Conservation (phyloP, 2,329 filamentous ascomycete genomes). For the Xylariaceae sp. region DNA sequence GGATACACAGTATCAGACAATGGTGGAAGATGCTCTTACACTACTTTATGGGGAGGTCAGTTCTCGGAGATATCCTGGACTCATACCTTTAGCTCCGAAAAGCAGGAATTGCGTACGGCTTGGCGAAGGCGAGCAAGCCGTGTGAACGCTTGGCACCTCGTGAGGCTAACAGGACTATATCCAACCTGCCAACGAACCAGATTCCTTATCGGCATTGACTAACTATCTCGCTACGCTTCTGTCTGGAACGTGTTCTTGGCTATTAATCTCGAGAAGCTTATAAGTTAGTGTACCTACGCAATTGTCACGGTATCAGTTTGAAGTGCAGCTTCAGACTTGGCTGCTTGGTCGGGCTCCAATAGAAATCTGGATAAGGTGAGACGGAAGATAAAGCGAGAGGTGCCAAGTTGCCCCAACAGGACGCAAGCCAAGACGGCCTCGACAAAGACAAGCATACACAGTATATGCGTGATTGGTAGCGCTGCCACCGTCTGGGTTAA, state of each 20-base stretch:
- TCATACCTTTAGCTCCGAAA: neutral
- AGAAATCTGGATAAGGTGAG: constrained; percentile 2
- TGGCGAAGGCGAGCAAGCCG: neutral
- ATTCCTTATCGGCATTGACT: constrained; percentile 9
- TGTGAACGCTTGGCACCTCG: neutral
- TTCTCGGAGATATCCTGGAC: neutral
- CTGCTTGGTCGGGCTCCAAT: constrained; percentile 19
- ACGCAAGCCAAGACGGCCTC: constrained; percentile 16
- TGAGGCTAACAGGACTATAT: neutral
- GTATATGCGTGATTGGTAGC: no score
- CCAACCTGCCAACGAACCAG: constrained; percentile 1
- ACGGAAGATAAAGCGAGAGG: constrained; percentile 12
- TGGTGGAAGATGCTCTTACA: neutral
- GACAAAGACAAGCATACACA: constrained; percentile 23
- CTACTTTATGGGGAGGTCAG: neutral
- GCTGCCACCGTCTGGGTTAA: constrained; percentile 14
- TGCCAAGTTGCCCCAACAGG: constrained; percentile 26
- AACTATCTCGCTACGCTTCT: constrained; percentile 9
- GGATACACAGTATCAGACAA: neutral
- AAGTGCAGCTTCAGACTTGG: constrained; percentile 23
- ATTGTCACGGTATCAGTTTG: constrained; percentile 27
- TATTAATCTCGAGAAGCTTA: constrained; percentile 18
- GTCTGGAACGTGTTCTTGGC: constrained; percentile 21
- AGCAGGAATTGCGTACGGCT: neutral
- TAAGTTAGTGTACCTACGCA: no score